Evolutionary conservation across 495 filamentous ascomycete species (phyloP), one percentile per base, ranked within the genome.

Genomic region (Pseudomonodictys pantanalensis): DNA sequence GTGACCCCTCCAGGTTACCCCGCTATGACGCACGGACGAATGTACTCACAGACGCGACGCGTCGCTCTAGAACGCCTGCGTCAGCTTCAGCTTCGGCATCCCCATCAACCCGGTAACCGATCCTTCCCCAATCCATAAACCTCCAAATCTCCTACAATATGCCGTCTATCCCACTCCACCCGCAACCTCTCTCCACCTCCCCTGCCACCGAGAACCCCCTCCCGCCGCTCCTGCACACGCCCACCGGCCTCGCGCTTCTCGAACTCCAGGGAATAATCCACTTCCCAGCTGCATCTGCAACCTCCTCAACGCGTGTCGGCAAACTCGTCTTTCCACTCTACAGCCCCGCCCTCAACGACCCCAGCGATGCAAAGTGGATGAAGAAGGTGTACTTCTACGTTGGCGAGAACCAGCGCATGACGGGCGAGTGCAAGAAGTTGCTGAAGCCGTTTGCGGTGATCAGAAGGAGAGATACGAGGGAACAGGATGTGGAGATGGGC

Each of bases 231-330:
- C 83, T 97, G n/a, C 89, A 90, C 62, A 96, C 91, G 3, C 92
- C 92, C 24, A 73, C 79, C 3, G 86, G 86, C 47, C 77, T 86
- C 30, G 91, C 90, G n/a, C 75, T 97, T 41, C 79, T 97, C 56
- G 92, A 97, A 72, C 81, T 97, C 17, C 92, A 97, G 76, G 91
- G 89, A 38, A 89, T 85, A 10, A 85, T 97, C 75, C 90, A 95
- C 69, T 67, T 84, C 9, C 83, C 85, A 9, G 39, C 65, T 23
- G 62, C 72, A 2, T 15, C 61, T 24, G 23, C 32, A 69, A 38
- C 53, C 29, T 39, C 58, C 5, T 42, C 64, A 35, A 80, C 84
- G 11, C 73, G 77, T 10, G 76, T 95, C 64, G 91, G 90, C 43
- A 83, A 84, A 44, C 78, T 95, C 44, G 82, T 86, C 52, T 96